Conservation (phyloP, 768 basidiomycete species). For the Termitomyces sp. region DNA sequence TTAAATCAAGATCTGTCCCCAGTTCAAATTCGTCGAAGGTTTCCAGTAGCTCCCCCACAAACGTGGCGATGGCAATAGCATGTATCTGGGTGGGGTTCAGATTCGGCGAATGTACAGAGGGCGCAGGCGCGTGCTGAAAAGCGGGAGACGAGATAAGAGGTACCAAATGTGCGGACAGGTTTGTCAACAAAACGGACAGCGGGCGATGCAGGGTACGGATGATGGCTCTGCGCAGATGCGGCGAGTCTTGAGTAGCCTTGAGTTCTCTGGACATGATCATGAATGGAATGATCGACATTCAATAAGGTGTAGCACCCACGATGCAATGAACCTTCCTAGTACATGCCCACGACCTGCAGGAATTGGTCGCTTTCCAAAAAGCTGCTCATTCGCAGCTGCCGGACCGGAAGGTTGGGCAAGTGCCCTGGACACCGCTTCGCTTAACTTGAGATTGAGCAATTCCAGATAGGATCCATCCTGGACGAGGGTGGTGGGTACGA, state of each 20-base stretch:
- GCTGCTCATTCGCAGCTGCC: slow-evolving; percentile 40
- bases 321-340: slow-evolving; percentile 62
- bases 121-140: slow-evolving; percentile 48
- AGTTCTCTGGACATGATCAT: slow-evolving; percentile 49
- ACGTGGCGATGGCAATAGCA: slow-evolving; percentile 60
- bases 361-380: slow-evolving; percentile 66
- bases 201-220: slow-evolving; percentile 72
- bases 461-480: slow-evolving; percentile 82
- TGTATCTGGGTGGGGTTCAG: slow-evolving; percentile 67
- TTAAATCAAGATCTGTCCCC: slow-evolving; percentile 52
- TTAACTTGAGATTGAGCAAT: slow-evolving; percentile 68
- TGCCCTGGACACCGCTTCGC: slow-evolving; percentile 76
- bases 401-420: slow-evolving; percentile 60
- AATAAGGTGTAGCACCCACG: slow-evolving; percentile 41
- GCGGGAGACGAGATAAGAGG: slow-evolving; percentile 61
- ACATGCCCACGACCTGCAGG: slow-evolving; percentile 68
- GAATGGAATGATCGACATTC: slow-evolving; percentile 6
- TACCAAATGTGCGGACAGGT: slow-evolving; percentile 61
- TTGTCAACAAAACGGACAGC: slow-evolving; percentile 66
- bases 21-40: slow-evolving; percentile 62
- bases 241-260: slow-evolving; percentile 54
- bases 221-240: slow-evolving; percentile 62
- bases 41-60: slow-evolving; percentile 70
- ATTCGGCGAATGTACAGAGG: slow-evolving; percentile 42
- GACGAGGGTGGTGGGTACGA: slow-evolving; percentile 40